Base-by-base conservation (phyloP, 108 stramenopile species). In the Cylindrotheca closterium region DNA sequence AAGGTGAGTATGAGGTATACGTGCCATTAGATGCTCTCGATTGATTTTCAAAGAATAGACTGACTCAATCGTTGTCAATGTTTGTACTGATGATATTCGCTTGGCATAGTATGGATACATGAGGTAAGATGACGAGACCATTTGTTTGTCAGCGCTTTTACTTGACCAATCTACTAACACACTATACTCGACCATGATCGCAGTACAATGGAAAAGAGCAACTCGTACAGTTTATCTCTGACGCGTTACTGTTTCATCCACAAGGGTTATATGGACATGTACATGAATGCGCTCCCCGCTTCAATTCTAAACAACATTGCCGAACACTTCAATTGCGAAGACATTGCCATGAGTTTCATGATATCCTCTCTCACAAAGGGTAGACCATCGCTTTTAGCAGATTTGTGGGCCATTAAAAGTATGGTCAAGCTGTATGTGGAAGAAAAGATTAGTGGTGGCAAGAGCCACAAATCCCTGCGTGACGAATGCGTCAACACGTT, bases 341-440 rank as follows among this genome's bases (percentile, higher is more conserved):
- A 94, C 42, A 83, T 94, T 63, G 89, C 89, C 53, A 84, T 94
- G 87, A 81, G 72, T 32, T 86, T 88, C 60, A 73, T 85, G 47
- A 76, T 94, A 24, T 89, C 88, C 4, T 75, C 85, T 0, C 53
- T 77, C 23, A 91, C 89, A 18, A 57, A 73, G 28, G 92, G 89
- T 1, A 70, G 73, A 45, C 83, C 85, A 3, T 87, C 92, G 0
- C 66, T 91, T 19, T 55, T 94, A 32, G 86, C 89, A 15, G 89
- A 94, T 51, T 75, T 74, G 32, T 94, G 92, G 92, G 84, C 89
- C 8, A 76, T 82, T 24, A 75, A 79, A 28, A 55, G 63, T 21
- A 67, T 84, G 71, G 61, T 87, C 15, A 87, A 94, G 45, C 46
- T 94, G 47, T 73, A 87, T 52, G 74, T 80, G 10, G 55, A 67